Base-by-base conservation (phyloP, 768 basidiomycete genomes). In the Boletus fagicola region DNA sequence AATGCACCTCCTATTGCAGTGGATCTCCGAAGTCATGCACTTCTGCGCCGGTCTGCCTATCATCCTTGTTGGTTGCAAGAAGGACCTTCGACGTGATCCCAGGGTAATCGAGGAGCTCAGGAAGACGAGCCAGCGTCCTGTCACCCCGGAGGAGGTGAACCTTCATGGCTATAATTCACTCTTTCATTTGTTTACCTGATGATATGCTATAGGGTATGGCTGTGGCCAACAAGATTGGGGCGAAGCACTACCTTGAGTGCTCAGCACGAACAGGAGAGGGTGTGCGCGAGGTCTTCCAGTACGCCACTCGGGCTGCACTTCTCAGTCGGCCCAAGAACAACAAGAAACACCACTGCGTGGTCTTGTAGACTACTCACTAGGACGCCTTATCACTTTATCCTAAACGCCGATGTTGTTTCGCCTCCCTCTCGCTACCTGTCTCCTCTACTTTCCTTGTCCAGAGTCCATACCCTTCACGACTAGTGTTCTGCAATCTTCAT, bases 11-110 rank as follows among this genome's bases (percentile, higher is more conserved):
- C 40, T 46, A 33, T 60, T 64, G 22, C 65, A 98, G 94, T 99
- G 96, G 96, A 96, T 98, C 68, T 92, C 94, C 39, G 96, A 99
- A 72, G 95, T 99, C 43, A 89, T 93, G 82, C 97, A 98, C 75
- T 97, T 98, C 77, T 98, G 96, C 74, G 82, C 90, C 10, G 90
- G 89, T 49, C 79, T 98, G 45, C 97, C 97, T 48, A 89, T 97
- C 78, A 93, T 99, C 69, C 89, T 99, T 56, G 95, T 99, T 62
- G 97, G 93, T 16, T 97, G 93, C 84, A 98, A 98, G 87, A 98
- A 95, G 83, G 97, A 99, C 77, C 84, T 99, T 59, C 81, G 96
- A 74, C 87, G 91, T 67, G 96, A 99, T 77, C 83, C 85, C 33
- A 85, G 93, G 71, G 94, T 95, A 49, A 90, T 96, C 53, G 94